Evolutionary conservation across 345 rosid genomes (phyloP).

Genomic region (Jatropha curcas): DNA sequence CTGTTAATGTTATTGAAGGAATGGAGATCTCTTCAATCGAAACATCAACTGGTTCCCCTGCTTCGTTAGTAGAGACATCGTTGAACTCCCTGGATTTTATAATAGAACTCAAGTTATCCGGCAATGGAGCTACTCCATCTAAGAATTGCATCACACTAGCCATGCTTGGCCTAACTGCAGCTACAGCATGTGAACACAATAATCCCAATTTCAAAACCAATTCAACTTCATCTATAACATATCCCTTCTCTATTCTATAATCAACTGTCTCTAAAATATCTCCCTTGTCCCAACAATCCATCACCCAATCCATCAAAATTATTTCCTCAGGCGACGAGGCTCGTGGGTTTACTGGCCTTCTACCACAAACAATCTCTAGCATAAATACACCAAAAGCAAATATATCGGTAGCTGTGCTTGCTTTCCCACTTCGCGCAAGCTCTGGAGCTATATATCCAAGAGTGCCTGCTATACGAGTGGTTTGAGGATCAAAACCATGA

Average conservation of each 20-base stretch:
- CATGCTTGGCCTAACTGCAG: constrained; percentile 10
- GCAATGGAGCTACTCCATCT: neutral
- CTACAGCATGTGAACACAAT: neutral
- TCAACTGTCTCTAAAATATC: neutral
- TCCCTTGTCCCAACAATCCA: constrained; percentile 5
- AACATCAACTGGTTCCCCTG: neutral
- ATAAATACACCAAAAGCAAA: constrained; percentile 9
- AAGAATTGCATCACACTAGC: neutral
- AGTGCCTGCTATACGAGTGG: constrained; percentile 1
- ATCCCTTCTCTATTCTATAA: neutral
- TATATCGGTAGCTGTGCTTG: constrained; percentile 1
- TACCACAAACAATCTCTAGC: constrained; percentile 6
- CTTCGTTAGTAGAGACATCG: neutral
- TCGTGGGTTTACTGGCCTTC: constrained; percentile 1
- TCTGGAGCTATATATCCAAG: constrained; percentile 2
- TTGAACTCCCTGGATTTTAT: neutral
- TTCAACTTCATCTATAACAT: constrained; percentile 1
- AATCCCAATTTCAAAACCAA: constrained; percentile 4
- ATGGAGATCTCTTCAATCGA: neutral
- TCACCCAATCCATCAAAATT: constrained; percentile 2
- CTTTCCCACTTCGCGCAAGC: constrained; percentile 2
- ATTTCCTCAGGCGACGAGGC: neutral
- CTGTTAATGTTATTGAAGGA: neutral
- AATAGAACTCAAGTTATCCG: neutral
- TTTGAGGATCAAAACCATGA: constrained; percentile 6